Base-by-base conservation (phyloP, 2,329 filamentous ascomycete genomes). In the Ophiosphaerella korrae region DNA sequence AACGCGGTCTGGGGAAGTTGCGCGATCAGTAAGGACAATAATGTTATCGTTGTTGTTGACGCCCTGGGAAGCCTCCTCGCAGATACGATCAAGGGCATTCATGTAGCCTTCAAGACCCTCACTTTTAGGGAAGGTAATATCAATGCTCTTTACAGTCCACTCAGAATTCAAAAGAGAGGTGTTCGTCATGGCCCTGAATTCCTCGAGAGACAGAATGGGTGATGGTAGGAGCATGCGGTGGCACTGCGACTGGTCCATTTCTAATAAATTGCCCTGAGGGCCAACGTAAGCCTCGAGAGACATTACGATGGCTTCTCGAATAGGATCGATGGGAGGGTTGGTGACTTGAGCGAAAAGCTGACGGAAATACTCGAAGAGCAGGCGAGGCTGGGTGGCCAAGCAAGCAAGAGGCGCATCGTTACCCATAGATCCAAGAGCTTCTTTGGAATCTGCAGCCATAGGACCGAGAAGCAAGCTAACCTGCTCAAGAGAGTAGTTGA, bases 311-410 rank as follows among this genome's bases (percentile, higher is more conserved):
- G 92, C 93, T 81, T 97, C 93, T 75, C 93, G 85, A 65, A 97
- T 97, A 29, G 93, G 93, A 70, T 97, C 93, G 69, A 97, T 97
- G 12, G 93, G 93, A 62, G 93, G 93, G 76, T 97, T 97, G 55
- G 93, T 97, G 73, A 97, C 93, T 78, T 97, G 93, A 8, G 93
- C 93, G 74, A 97, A 97, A 37, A 97, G 87, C 79, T 97, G 90
- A 57, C 93, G 87, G 87, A 97, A 97, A 78, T 97, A 97, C 75
- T 97, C 93, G 74, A 90, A 96, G 16, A 97, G 84, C 46, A 96
- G 81, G 63, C 92, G 89, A 62, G 93, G 92, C 57, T 92, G 89
- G 60, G 89, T 84, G n/a, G 93, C 89, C 71, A 97, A 81, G 74
- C 92, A 96, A 45, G 93, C 93, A 58, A 97, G 80, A 37, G 93